A percentile compares a stretch with the other conserved stretches of the same genome.
Conservation (phyloP, 1,139 yeast species). For the Yamadazyma triangularis region DNA sequence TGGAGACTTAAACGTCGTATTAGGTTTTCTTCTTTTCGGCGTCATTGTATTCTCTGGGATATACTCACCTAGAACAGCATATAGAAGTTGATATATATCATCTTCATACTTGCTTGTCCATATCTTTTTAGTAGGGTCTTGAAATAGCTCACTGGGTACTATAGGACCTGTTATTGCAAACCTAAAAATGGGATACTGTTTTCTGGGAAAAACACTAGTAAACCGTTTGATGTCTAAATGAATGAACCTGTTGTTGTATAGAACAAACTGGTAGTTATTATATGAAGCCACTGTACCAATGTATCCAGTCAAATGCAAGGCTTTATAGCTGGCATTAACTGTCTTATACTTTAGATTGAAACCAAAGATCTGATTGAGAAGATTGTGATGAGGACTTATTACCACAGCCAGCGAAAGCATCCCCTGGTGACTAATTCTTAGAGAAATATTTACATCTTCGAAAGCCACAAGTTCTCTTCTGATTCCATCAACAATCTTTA, state of each 20-base stretch:
- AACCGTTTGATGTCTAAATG: conserved; percentile 8
- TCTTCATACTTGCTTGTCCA: conserved; percentile 10
- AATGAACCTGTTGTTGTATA: conserved; percentile 40
- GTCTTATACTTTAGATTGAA: conserved; percentile 11
- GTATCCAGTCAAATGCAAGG: conserved; percentile 22
- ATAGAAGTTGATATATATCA: conserved; percentile 24
- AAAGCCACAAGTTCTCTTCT: no score
- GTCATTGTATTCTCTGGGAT: no score
- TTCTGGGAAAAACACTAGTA: conserved; percentile 1
- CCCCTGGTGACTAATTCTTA: no score
- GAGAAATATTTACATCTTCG: no score
- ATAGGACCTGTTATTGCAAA: conserved; percentile 27
- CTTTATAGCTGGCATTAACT: conserved; percentile 18
- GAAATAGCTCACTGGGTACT: conserved; percentile 32
- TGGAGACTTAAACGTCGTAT: no score
- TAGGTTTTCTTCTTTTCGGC: no score
- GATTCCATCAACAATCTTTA: conserved; percentile 18
- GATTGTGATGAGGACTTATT: conserved; percentile 1
- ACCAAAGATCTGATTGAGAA: conserved; percentile 6
- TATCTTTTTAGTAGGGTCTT: conserved; percentile 36
- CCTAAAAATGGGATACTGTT: conserved; percentile 34
- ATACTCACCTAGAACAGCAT: no score
- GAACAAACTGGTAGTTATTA: conserved; percentile 49
- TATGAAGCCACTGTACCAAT: no score
- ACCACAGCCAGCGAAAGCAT: no score